These are phyloP conservation scores for Helicocarpus griseus DNA, from an alignment of 2,329 filamentous ascomycete genomes.

Conservation along the genomic window DNA sequence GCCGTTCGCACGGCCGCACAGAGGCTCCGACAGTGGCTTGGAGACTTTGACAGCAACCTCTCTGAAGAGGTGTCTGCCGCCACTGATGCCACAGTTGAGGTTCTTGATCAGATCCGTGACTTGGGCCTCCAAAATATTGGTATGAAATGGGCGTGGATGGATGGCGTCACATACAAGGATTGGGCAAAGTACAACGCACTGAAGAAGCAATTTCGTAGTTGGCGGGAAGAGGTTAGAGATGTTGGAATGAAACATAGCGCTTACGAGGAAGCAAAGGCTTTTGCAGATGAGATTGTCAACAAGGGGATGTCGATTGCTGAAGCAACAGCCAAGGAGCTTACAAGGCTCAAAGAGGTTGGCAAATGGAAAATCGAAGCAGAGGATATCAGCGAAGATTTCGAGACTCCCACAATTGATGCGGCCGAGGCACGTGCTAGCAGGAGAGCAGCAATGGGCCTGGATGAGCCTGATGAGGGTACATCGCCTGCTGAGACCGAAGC, in stretches of 20 bases:
- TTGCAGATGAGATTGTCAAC: slow-evolving; percentile 61
- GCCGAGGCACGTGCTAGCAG: slow-evolving; percentile 31
- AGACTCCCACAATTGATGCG: slow-evolving; percentile 53
- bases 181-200: slow-evolving; percentile 92
- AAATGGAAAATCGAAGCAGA: slow-evolving; percentile 69
- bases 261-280: slow-evolving; percentile 57
- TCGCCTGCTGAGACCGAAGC: too few relatives aligned
- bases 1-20: slow-evolving; percentile 69
- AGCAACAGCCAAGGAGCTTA: slow-evolving; percentile 68
- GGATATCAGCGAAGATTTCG: slow-evolving; percentile 72
- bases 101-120: slow-evolving; percentile 72
- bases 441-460: background rate
- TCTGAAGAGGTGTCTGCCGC: slow-evolving; percentile 59
- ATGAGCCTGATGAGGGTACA: too few relatives aligned
- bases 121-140: slow-evolving; percentile 84
- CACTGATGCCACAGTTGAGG: slow-evolving; percentile 69
- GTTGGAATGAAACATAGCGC: slow-evolving; percentile 65
- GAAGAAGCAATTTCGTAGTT: slow-evolving; percentile 71
- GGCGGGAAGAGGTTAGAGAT: slow-evolving; percentile 71
- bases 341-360: slow-evolving; percentile 70
- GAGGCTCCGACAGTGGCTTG: slow-evolving; percentile 65
- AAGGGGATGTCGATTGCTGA: slow-evolving; percentile 73
- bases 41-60: slow-evolving; percentile 60
- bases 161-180: slow-evolving; percentile 91
- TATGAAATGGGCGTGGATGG: slow-evolving; percentile 90